phyloP scores from a whole-genome alignment of 2,329 filamentous ascomycete species.

The Aureobasidium sp. region DNA sequence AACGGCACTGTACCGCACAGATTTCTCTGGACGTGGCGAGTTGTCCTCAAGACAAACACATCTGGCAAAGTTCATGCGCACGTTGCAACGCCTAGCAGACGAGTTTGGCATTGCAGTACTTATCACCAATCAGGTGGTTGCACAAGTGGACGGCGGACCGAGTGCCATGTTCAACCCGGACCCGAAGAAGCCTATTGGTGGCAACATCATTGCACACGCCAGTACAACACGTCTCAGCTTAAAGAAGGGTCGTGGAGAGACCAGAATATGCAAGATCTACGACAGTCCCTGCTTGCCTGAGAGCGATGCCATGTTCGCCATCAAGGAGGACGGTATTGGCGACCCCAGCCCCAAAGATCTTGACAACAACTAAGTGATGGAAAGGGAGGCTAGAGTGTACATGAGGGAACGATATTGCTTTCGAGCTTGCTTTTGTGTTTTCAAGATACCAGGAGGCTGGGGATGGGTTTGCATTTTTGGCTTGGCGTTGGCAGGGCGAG shows the following conservation, averaged over 20 bases:
- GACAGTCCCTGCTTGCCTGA: constrained; percentile 96
- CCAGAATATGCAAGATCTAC: constrained; percentile 97
- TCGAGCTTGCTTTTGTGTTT: constrained; percentile 14
- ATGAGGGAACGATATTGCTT: constrained; percentile 7
- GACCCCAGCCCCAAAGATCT: constrained; percentile 93
- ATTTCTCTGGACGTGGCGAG: constrained; percentile 94
- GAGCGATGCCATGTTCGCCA: constrained; percentile 93
- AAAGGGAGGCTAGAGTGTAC: neutral
- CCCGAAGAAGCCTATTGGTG: constrained; percentile 97
- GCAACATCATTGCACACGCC: constrained; percentile 97
- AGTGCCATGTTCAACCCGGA: constrained; percentile 99
- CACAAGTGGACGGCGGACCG: constrained; percentile 93
- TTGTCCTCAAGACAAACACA: constrained; percentile 89
- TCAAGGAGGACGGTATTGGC: constrained; percentile 92
- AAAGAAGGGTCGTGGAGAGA: constrained; percentile 93
- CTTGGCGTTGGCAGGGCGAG: constrained; percentile 13
- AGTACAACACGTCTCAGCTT: constrained; percentile 90
- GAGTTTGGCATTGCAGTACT: constrained; percentile 95
- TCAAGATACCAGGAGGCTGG: constrained; percentile 7
- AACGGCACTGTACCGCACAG: constrained; percentile 89
- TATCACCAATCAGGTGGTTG: constrained; percentile 98
- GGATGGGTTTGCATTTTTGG: constrained; percentile 4
- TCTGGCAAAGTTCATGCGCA: constrained; percentile 82
- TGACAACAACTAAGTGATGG: constrained; percentile 55
- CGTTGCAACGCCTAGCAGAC: constrained; percentile 66